Percentiles rank a stretch among this genome's conserved stretches.
Evolutionary conservation across 495 filamentous ascomycete genomes (phyloP).

Genomic region (Penicillium dipodomyicola): DNA sequence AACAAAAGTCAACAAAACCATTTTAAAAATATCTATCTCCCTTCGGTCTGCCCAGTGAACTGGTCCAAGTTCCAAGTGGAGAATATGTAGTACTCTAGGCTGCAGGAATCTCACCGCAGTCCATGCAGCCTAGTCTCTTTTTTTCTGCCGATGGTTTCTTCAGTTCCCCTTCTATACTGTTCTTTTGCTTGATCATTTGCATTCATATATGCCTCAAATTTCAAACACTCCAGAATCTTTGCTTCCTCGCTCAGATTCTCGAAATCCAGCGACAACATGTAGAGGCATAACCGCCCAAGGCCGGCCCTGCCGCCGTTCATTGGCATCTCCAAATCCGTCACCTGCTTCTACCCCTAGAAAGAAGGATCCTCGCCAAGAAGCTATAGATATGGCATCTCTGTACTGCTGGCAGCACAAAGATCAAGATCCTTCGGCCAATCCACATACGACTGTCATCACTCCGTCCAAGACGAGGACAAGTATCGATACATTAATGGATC

Average conservation of each 20-base stretch:
- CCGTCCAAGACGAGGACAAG: slow-evolving; percentile 62
- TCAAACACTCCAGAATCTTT: slow-evolving; percentile 81
- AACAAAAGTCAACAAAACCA: too few species aligned
- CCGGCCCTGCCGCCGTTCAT: slow-evolving; percentile 69
- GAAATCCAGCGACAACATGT: slow-evolving; percentile 82
- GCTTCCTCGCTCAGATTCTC: slow-evolving; percentile 74
- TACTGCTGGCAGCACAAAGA: slow-evolving; percentile 97
- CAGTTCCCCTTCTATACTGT: background rate
- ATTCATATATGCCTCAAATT: slow-evolving; percentile 64
- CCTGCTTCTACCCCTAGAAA: slow-evolving; percentile 33
- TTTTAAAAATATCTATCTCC: too few species aligned
- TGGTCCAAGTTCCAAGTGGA: slow-evolving; percentile 21
- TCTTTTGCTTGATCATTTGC: background rate
- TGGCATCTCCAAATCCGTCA: slow-evolving; percentile 48
- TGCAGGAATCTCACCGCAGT: slow-evolving; percentile 23
- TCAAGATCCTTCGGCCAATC: slow-evolving; percentile 54
- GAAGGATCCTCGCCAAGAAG: slow-evolving; percentile 38
- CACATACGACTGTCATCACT: slow-evolving; percentile 18
- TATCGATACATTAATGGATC: slow-evolving; percentile 77
- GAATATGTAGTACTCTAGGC: background rate
- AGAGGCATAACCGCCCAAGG: slow-evolving; percentile 77
- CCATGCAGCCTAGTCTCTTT: slow-evolving; percentile 3
- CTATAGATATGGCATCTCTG: slow-evolving; percentile 47
- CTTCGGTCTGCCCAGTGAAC: slow-evolving; percentile 9
- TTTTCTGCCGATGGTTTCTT: slow-evolving; percentile 15